Evolutionary conservation across 306 rosid genomes (phyloP), one percentile per base, ranked within the genome.

Genomic region (Biancaea sappan): DNA sequence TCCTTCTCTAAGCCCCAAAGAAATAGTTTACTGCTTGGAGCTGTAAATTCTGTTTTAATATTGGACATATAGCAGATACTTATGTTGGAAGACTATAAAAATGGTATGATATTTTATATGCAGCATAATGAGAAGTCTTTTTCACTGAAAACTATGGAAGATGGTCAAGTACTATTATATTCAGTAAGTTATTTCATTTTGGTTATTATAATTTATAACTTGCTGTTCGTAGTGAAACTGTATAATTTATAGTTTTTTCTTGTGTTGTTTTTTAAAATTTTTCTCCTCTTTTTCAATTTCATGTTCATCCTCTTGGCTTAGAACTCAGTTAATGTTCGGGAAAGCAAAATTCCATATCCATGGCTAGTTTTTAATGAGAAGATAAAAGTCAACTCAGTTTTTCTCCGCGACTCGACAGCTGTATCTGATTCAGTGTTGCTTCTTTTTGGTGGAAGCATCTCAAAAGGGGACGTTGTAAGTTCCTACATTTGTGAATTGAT

Each of bases 351-450:
- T 86, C 97, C 98, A 16, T 90, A 84, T 87, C 97, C 99, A 26
- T 95, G 99, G 99, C 84, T 95, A 46, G 88, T 95, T 83, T 95
- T 95, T 72, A 95, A 95, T 37, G 98, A 92, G 88, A 94, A 94
- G 87, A 82, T 94, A 70, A 94, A 92, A 85, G 98, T 94, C 90
- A 92, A 94, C 85, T 92, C 99, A 34, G 87, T 94, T 81, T 92
- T 94, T 68, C 93, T 94, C 73, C 97, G 96, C 54, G 99, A 94
- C 86, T 90, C 99, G 57, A 92, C 99, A 59, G 99, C 92, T 43
- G 89, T 94, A 50, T 81, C 91, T 78, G 99, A 94, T 82, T 90
- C 99, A 8, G 72, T 80, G 75, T 76, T 92, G 71, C 99, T 95
- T 73, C 85, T 95, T 28, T 90, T 95, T 84, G 99, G 99, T 71